Evolutionary conservation across 2,329 filamentous ascomycete species (phyloP).

Genomic region (Trichoderma gracile): DNA sequence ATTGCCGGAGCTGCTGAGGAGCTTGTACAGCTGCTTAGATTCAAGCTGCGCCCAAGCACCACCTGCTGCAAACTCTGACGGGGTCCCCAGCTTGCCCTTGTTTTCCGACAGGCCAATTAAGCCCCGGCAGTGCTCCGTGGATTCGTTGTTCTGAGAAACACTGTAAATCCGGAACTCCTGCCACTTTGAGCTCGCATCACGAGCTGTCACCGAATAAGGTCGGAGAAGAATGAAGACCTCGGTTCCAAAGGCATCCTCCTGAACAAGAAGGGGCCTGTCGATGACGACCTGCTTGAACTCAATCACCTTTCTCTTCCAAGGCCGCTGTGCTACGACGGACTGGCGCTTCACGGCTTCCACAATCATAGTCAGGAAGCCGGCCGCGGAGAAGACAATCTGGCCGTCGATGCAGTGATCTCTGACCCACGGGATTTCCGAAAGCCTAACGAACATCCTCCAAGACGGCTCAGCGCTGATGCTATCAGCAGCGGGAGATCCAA

Average conservation of each 20-base stretch:
- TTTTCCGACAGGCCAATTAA: conserved; percentile 15
- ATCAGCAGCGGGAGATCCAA: conserved; percentile 31
- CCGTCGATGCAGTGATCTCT: conserved; percentile 36
- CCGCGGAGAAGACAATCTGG: conserved; percentile 37
- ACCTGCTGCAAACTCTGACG: too few species aligned
- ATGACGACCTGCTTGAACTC: conserved; percentile 24
- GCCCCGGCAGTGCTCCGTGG: conserved; percentile 25
- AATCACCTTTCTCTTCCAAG: conserved; percentile 20
- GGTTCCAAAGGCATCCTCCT: conserved; percentile 24
- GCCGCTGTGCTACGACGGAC: conserved; percentile 3
- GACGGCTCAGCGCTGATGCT: conserved; percentile 31
- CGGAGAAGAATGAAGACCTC: conserved; percentile 26
- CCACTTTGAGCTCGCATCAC: conserved; percentile 19
- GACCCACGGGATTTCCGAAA: conserved; percentile 38
- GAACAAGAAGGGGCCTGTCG: conserved; percentile 24
- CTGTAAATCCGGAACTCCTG: conserved; percentile 26
- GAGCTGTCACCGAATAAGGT: conserved; percentile 17
- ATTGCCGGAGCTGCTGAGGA: conserved; percentile 18
- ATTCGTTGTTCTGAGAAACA: conserved; percentile 23
- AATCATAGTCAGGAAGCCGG: conserved; percentile 40
- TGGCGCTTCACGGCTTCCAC: conserved; percentile 35
- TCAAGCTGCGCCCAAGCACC: conserved; percentile 11
- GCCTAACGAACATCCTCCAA: conserved; percentile 38
- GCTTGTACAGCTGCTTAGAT: conserved; percentile 14
- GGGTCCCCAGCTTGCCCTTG: background rate